Percentiles rank a stretch among this genome's conserved stretches.
phyloP scores from a whole-genome alignment of 192 early-diverging fungal species.

The Geranomyces variabilis region DNA sequence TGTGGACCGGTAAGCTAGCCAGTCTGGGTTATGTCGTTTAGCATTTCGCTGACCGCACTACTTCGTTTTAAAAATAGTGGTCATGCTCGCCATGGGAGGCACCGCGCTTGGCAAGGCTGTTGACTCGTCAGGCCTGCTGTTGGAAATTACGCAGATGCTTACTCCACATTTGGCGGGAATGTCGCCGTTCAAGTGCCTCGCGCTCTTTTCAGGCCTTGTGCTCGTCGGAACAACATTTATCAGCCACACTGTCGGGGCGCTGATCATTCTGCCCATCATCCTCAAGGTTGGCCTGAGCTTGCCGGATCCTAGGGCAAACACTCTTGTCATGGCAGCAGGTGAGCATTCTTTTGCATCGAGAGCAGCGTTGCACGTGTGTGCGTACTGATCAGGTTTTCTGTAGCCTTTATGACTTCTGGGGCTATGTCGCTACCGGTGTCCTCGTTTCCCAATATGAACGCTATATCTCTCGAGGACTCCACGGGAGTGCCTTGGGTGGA shows the following conservation, averaged over 20 bases:
- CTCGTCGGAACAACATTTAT: conserved; percentile 90
- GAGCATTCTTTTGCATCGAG: conserved; percentile 17
- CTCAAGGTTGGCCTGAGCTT: conserved; percentile 80
- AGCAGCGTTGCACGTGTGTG: too few species aligned
- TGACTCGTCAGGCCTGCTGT: conserved; percentile 80
- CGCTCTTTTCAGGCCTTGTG: conserved; percentile 78
- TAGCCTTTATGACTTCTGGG: conserved; percentile 83
- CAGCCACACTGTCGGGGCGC: conserved; percentile 91
- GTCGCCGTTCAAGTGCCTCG: conserved; percentile 71
- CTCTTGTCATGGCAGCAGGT: conserved; percentile 80
- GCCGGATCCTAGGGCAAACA: conserved; percentile 75
- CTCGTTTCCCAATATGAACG: conserved; percentile 97
- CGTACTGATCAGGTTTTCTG: too few species aligned
- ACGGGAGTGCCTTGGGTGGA: conserved; percentile 81
- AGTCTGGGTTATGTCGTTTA: background rate
- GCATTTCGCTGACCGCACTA: conserved; percentile 44
- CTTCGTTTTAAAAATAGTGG: conserved; percentile 36
- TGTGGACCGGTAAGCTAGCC: conserved; percentile 81
- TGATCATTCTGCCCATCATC: conserved; percentile 96
- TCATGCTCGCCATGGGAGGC: conserved; percentile 90
- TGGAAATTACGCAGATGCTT: conserved; percentile 75
- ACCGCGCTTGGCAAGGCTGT: conserved; percentile 93
- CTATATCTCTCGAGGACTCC: conserved; percentile 88
- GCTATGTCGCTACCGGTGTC: conserved; percentile 93
- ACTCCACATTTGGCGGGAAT: conserved; percentile 65